A percentile compares a stretch with the other conserved stretches of the same genome.
These are phyloP conservation scores for Eucalyptus shirleyi DNA, from an alignment of 345 rosid genomes.

Conservation along the genomic window DNA sequence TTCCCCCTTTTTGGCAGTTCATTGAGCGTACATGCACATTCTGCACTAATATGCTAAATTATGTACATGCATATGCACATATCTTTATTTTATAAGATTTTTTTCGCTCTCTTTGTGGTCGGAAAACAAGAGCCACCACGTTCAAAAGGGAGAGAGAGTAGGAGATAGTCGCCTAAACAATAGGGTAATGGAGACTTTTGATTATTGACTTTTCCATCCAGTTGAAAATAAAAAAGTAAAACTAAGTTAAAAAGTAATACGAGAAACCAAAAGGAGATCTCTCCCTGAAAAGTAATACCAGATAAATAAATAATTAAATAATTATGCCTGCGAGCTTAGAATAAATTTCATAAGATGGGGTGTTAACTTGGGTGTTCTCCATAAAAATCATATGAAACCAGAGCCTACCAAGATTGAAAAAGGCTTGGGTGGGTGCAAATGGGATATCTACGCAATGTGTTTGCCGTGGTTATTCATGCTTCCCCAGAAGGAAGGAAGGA, in stretches of 20 bases:
- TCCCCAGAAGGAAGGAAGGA: background rate
- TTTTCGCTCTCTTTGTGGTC: background rate
- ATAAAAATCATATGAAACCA: background rate
- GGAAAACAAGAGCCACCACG: background rate
- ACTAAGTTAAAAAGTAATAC: background rate
- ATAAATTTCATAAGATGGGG: background rate
- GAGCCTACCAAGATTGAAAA: background rate
- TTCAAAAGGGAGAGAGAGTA: background rate
- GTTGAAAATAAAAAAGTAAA: background rate
- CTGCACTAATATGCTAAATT: background rate
- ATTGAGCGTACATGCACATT: background rate
- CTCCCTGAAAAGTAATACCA: background rate
- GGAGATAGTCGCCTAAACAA: background rate
- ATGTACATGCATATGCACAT: no score
- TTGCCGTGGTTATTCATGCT: background rate
- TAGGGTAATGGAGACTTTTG: background rate
- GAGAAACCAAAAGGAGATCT: background rate
- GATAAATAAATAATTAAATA: background rate
- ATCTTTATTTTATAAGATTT: background rate
- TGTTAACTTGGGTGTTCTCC: background rate
- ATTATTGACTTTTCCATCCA: background rate
- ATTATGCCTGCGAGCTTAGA: background rate
- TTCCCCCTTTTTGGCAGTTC: background rate
- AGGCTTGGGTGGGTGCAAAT: background rate
- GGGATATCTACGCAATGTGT: background rate